Evolutionary conservation across 169 alveolate genomes (phyloP).

Genomic region (Cryptosporidium sp.): DNA sequence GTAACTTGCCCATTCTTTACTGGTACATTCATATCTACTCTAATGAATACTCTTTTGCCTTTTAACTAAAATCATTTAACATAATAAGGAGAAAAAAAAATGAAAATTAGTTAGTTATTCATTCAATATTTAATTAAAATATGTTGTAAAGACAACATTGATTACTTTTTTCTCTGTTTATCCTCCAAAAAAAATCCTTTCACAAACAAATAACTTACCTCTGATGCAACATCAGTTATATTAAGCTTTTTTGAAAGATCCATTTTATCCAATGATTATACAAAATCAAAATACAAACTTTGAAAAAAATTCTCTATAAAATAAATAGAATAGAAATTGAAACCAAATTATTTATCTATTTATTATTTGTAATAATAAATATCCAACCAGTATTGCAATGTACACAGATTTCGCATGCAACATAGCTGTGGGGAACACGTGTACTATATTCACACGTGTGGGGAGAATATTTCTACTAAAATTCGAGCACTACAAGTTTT

Average conservation of each 20-base stretch:
- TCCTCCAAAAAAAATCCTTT: too few relatives aligned
- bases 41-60: constrained; percentile 93
- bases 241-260: constrained; percentile 68
- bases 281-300: constrained; percentile 8
- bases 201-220: constrained; percentile 40
- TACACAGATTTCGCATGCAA: not conserved
- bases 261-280: constrained; percentile 3
- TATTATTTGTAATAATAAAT: not conserved
- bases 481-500: not conserved
- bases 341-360: not conserved
- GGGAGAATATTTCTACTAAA: constrained; percentile 13
- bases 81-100: not conserved
- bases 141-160: too few relatives aligned
- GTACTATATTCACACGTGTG: not conserved
- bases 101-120: not conserved
- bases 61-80: constrained; percentile 81
- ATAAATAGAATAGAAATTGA: not conserved
- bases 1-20: constrained; percentile 90
- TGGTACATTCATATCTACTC: constrained; percentile 99
- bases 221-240: constrained; percentile 58
- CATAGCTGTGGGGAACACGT: constrained; percentile 24
- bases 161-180: too few relatives aligned
- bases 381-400: not conserved
- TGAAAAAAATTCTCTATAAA: not conserved
- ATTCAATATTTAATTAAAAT: not conserved